Conservation (phyloP, 2,329 filamentous ascomycete genomes). For the Cladobotryum protrusum region DNA sequence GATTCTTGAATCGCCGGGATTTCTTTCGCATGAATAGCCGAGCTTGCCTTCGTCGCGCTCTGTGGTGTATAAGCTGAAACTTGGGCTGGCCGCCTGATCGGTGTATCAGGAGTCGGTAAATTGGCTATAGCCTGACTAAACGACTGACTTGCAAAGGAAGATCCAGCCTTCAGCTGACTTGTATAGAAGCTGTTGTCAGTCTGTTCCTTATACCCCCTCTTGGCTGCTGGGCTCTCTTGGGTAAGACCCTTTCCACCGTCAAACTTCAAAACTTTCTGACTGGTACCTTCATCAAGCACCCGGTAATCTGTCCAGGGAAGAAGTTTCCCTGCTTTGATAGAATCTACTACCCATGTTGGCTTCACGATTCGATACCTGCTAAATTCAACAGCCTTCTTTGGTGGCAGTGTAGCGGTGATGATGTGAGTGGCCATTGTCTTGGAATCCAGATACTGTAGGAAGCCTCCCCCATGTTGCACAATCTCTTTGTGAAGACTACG, state of each 20-base stretch:
- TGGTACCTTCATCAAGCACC: slow-evolving; percentile 75
- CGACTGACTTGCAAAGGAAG: slow-evolving; percentile 22
- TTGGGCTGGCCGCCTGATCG: neutral
- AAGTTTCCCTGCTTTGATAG: slow-evolving; percentile 70
- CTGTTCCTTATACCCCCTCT: slow-evolving; percentile 70
- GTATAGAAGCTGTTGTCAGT: slow-evolving; percentile 79
- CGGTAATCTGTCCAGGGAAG: slow-evolving; percentile 83
- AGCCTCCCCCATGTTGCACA: slow-evolving; percentile 88
- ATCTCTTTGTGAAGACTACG: slow-evolving; percentile 69
- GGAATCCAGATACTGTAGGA: slow-evolving; percentile 87
- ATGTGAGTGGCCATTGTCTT: slow-evolving; percentile 97
- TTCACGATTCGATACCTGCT: slow-evolving; percentile 84
- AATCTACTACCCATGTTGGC: slow-evolving; percentile 90
- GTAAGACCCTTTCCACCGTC: slow-evolving; percentile 58
- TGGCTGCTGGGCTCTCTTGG: slow-evolving; percentile 52
- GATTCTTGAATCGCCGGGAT: neutral
- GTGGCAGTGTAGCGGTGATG: slow-evolving; percentile 81
- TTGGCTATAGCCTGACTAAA: slow-evolving; percentile 24
- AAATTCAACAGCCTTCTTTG: slow-evolving; percentile 90
- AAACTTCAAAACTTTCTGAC: slow-evolving; percentile 69
- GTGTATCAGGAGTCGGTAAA: slow-evolving; percentile 16
- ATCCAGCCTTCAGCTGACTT: slow-evolving; percentile 52
- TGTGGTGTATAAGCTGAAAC: neutral
- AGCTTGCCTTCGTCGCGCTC: neutral
- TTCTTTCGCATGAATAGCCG: neutral